These are phyloP conservation scores for Candida frijolesensis DNA, from an alignment of 1,139 yeast species.

Conservation along the genomic window DNA sequence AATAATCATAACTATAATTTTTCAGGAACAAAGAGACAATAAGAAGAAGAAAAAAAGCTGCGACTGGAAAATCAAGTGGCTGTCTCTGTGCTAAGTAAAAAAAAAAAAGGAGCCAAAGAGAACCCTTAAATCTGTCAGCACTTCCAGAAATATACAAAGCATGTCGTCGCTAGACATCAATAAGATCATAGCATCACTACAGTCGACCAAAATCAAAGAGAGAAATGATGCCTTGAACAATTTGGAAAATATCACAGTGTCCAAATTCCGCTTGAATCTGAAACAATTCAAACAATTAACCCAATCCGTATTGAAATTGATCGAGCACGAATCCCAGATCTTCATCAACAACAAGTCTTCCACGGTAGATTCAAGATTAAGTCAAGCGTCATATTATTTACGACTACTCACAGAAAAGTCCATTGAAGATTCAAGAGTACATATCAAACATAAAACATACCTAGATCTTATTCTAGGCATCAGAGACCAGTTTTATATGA, in stretches of 20 bases:
- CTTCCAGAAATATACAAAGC: neutral
- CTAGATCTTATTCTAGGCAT: slow-evolving; percentile 28
- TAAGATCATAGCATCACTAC: slow-evolving; percentile 20
- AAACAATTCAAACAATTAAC: slow-evolving; percentile 31
- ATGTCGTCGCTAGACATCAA: slow-evolving; percentile 16
- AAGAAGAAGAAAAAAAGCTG: neutral
- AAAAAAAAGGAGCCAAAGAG: neutral
- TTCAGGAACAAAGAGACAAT: neutral
- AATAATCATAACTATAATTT: neutral
- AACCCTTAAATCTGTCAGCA: neutral
- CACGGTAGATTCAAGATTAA: slow-evolving; percentile 39
- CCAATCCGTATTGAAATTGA: slow-evolving; percentile 39
- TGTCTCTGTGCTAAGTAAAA: neutral
- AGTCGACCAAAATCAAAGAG: slow-evolving; percentile 53
- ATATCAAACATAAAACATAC: slow-evolving; percentile 34
- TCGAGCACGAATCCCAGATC: slow-evolving; percentile 42
- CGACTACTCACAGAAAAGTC: slow-evolving; percentile 32
- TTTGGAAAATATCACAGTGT: slow-evolving; percentile 34
- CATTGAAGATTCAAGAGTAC: slow-evolving; percentile 19
- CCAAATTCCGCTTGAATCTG: slow-evolving; percentile 23
- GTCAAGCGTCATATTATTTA: slow-evolving; percentile 42
- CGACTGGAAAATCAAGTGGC: neutral
- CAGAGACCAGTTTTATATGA: slow-evolving; percentile 19
- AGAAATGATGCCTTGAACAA: slow-evolving; percentile 51
- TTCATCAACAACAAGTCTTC: slow-evolving; percentile 30